phyloP scores from a whole-genome alignment of 257 asterid species.

The Solanum raphanifolium region DNA sequence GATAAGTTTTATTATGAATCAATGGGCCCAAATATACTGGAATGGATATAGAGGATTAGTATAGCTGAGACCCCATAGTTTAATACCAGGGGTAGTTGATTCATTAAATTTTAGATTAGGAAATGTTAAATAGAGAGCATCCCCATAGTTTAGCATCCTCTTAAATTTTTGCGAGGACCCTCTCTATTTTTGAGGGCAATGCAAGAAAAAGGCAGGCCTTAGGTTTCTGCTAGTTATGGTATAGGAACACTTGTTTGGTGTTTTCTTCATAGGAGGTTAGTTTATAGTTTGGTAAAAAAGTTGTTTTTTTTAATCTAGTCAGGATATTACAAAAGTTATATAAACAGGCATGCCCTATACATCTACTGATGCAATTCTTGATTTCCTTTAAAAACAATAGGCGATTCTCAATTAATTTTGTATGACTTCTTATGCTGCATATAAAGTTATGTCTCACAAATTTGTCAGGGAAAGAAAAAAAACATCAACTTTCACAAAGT shows the following conservation, averaged over 20 bases:
- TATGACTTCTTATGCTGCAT: background rate
- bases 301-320: background rate
- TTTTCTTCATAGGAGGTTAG: background rate
- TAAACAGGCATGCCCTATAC: background rate
- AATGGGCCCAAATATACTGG: background rate
- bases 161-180: background rate
- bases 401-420: background rate
- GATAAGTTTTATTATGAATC: background rate
- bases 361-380: background rate
- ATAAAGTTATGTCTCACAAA: background rate
- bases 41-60: background rate
- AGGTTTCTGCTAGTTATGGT: background rate
- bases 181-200: background rate
- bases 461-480: background rate
- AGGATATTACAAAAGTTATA: background rate
- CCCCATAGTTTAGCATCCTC: background rate
- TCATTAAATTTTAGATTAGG: background rate
- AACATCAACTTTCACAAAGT: background rate
- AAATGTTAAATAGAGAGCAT: background rate
- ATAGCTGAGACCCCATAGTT: background rate
- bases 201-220: background rate
- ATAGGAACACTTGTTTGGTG: background rate
- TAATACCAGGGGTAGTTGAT: background rate
- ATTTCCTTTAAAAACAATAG: background rate
- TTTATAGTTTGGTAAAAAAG: background rate